These are phyloP conservation scores for Tulasnella sp. DNA, from an alignment of 768 basidiomycete species.

Conservation along the genomic window DNA sequence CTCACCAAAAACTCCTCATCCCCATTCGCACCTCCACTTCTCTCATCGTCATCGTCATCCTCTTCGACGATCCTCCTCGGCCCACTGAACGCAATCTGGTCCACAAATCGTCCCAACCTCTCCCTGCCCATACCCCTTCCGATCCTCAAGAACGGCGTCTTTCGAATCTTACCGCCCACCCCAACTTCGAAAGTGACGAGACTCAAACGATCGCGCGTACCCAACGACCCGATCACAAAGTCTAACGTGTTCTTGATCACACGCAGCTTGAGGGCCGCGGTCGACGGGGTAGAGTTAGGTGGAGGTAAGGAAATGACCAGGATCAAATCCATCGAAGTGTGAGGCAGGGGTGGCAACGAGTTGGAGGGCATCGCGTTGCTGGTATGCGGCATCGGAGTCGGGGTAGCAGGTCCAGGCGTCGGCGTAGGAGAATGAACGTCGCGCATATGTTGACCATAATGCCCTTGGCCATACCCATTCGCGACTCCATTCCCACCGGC, in stretches of 20 bases:
- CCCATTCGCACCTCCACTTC: slow-evolving; percentile 15
- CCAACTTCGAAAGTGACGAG: slow-evolving; percentile 92
- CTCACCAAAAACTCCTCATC: slow-evolving; percentile 58
- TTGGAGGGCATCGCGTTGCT: slow-evolving; percentile 60
- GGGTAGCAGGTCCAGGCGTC: background rate
- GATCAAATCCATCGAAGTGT: slow-evolving; percentile 85
- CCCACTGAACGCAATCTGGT: slow-evolving; percentile 38
- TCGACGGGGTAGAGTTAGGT: slow-evolving; percentile 55
- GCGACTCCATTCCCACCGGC: background rate
- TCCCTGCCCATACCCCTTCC: slow-evolving; percentile 57
- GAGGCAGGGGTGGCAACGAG: slow-evolving; percentile 67
- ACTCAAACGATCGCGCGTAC: slow-evolving; percentile 69
- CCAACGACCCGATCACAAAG: slow-evolving; percentile 69
- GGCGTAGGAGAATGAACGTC: background rate
- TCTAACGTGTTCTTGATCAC: slow-evolving; percentile 83
- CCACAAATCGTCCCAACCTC: slow-evolving; percentile 67
- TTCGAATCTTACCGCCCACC: slow-evolving; percentile 64
- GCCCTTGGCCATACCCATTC: background rate
- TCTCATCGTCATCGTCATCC: slow-evolving; percentile 18
- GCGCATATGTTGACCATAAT: background rate
- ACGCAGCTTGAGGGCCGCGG: slow-evolving; percentile 74
- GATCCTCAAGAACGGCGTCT: slow-evolving; percentile 82
- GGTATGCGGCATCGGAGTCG: slow-evolving; percentile 56
- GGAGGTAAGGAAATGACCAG: slow-evolving; percentile 83
- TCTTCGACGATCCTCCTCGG: slow-evolving; percentile 19